Base-by-base conservation (phyloP, 2,329 filamentous ascomycete species). In the Dothiorella sarmentorum region DNA sequence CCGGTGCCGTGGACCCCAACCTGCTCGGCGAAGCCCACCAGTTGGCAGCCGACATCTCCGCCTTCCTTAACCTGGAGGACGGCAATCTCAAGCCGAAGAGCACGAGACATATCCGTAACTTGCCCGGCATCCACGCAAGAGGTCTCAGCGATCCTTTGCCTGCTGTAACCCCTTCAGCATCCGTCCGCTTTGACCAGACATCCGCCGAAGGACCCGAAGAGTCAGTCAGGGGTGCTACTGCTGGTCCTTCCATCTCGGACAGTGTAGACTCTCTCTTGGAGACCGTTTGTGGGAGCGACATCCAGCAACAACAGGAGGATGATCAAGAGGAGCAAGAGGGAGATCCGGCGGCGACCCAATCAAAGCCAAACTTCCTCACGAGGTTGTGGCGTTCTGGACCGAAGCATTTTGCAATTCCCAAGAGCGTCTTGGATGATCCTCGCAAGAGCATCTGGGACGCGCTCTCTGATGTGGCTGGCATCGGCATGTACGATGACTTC, bases 401-500 rank as follows among this genome's bases (percentile, higher is more conserved):
- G n/a, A 53, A n/a, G 33, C 49, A 40, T n/a, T 57, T 44, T 18
- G 24, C 24, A 13, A 40, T 57, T 4, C 17, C 31, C 15, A 47
- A 44, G 22, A 47, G 20, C 7, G 31, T 47, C 15, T 35, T 47
- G 22, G 24, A 18, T 9, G 55, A 57, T 38, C 55, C 55, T 27
- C 55, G 42, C 33, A 57, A 47, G 56, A 51, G 37, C 33, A 40
- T 59, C 22, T 59, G 57, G 57, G 57, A 59, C 20, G 45, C 45
- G 10, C 27, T 59, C 5, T 42, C 45, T 22, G 47, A 59, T 5
- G 57, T 49, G 11, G 37, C 57, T 13, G 47, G 45, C 6, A 27
- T 59, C 13, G 47, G 27, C 26, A 45, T 53, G 45, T 59, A 59
- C 42, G 57, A 59, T n/a, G 45, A 59, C 38, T 59, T 59, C n/a